Conservation (phyloP, 1,284 basidiomycete species). For the Pyrrhoderma lamaoense region DNA sequence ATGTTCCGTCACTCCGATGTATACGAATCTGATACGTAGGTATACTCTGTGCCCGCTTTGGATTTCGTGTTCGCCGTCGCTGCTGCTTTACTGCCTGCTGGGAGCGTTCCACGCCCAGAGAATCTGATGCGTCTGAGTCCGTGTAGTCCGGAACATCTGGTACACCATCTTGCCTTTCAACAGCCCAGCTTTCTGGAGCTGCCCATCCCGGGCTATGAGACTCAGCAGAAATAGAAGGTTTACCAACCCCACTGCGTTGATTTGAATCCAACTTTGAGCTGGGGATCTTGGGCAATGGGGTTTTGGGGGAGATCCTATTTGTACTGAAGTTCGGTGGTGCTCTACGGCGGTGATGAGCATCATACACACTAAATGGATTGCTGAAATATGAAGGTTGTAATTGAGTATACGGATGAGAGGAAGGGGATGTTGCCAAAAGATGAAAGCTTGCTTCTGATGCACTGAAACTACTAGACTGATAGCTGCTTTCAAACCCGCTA, state of each 20-base stretch:
- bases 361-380: slow-evolving; percentile 34
- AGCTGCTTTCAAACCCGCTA: slow-evolving; percentile 26
- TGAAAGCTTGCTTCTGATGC: slow-evolving; percentile 17
- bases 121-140: slow-evolving; percentile 38
- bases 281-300: slow-evolving; percentile 19
- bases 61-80: slow-evolving; percentile 11
- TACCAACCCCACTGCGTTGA: background rate
- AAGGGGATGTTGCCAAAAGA: slow-evolving; percentile 22
- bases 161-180: slow-evolving; percentile 37
- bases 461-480: slow-evolving; percentile 17
- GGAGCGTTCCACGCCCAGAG: slow-evolving; percentile 3
- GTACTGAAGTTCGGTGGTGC: slow-evolving; percentile 22
- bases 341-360: slow-evolving; percentile 13
- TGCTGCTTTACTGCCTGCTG: slow-evolving; percentile 17
- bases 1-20: slow-evolving; percentile 71
- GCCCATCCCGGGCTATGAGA: slow-evolving; percentile 37
- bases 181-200: slow-evolving; percentile 55
- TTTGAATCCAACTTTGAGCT: slow-evolving; percentile 3
- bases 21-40: slow-evolving; percentile 56
- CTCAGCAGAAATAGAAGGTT: slow-evolving; percentile 14
- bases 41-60: slow-evolving; percentile 7
- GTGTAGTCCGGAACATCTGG: slow-evolving; percentile 34
- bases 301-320: slow-evolving; percentile 47
- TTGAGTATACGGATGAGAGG: slow-evolving; percentile 17
- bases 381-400: slow-evolving; percentile 33